Percentiles rank a stretch among this genome's conserved stretches.
Conservation (phyloP, 2,329 filamentous ascomycete species). For the Xylariaceae sp. region DNA sequence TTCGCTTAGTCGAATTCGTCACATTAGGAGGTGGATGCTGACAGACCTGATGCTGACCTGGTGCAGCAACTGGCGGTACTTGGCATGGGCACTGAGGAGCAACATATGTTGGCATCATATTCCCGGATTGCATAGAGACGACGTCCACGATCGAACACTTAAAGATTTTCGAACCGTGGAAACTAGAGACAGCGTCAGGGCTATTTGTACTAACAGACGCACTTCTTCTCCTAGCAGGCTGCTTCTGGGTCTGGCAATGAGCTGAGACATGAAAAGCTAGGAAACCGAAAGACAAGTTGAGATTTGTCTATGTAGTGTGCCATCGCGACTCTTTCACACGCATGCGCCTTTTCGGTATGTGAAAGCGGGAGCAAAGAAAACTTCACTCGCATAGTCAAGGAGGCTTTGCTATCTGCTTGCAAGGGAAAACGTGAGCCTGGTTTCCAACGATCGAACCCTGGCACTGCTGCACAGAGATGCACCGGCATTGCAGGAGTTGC, state of each 20-base stretch:
- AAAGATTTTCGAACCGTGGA: not conserved
- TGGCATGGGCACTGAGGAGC: slow-evolving; percentile 8
- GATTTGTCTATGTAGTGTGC: slow-evolving; percentile 5
- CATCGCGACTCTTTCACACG: slow-evolving; percentile 21
- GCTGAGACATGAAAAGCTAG: slow-evolving; percentile 18
- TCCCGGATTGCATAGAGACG: not conserved
- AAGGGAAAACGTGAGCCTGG: not conserved
- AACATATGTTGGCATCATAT: slow-evolving; percentile 19
- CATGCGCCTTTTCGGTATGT: slow-evolving; percentile 1
- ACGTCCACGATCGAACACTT: not conserved
- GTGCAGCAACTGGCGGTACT: slow-evolving; percentile 2
- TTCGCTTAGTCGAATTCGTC: slow-evolving; percentile 26
- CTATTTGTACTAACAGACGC: slow-evolving; percentile 22
- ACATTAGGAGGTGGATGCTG: slow-evolving; percentile 1
- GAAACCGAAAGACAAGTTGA: slow-evolving; percentile 21
- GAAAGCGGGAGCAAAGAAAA: slow-evolving; percentile 10
- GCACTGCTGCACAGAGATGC: slow-evolving; percentile 14
- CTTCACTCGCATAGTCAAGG: not conserved
- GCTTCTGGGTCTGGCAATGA: slow-evolving; percentile 4
- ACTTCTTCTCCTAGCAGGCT: not conserved
- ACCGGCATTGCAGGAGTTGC: slow-evolving; percentile 1
- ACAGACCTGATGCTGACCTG: not conserved
- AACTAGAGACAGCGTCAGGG: slow-evolving; percentile 1
- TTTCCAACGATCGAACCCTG: slow-evolving; percentile 5
- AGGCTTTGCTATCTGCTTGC: slow-evolving; percentile 7